Evolutionary conservation across 106 monocot species (phyloP).

Genomic region (Narthecium ossifragum): DNA sequence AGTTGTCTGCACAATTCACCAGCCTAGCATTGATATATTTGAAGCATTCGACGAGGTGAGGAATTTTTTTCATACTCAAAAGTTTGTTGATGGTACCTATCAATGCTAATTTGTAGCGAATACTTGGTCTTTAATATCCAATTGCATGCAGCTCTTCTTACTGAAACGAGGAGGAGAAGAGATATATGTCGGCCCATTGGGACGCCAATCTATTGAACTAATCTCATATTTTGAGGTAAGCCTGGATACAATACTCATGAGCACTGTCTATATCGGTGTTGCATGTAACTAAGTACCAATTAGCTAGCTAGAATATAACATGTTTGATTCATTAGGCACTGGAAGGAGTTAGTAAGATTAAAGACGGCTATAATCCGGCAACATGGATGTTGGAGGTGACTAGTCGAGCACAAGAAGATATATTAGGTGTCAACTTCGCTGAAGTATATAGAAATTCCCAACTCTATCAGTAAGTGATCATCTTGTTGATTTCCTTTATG

Average conservation of each 20-base stretch:
- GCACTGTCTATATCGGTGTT: no score
- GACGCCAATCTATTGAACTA: conserved; percentile 39
- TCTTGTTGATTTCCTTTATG: neutral
- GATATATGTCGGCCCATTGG: conserved; percentile 66
- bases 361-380: conserved; percentile 58
- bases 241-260: no score
- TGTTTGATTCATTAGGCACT: conserved; percentile 19
- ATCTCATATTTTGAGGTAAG: conserved; percentile 66
- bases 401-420: conserved; percentile 36
- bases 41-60: conserved; percentile 43
- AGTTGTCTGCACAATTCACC: conserved; percentile 45
- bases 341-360: conserved; percentile 49
- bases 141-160: conserved; percentile 20
- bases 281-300: no score
- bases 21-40: conserved; percentile 41
- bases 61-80: neutral
- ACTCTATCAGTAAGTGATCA: conserved; percentile 23
- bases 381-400: conserved; percentile 71
- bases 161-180: conserved; percentile 49
- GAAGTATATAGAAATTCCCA: conserved; percentile 44
- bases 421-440: conserved; percentile 32
- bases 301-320: no score
- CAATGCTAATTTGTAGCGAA: no score
- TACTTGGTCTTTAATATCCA: no score
- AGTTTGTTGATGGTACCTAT: no score